These are phyloP conservation scores for Corylus avellana DNA, from an alignment of 306 rosid species.

Conservation along the genomic window DNA sequence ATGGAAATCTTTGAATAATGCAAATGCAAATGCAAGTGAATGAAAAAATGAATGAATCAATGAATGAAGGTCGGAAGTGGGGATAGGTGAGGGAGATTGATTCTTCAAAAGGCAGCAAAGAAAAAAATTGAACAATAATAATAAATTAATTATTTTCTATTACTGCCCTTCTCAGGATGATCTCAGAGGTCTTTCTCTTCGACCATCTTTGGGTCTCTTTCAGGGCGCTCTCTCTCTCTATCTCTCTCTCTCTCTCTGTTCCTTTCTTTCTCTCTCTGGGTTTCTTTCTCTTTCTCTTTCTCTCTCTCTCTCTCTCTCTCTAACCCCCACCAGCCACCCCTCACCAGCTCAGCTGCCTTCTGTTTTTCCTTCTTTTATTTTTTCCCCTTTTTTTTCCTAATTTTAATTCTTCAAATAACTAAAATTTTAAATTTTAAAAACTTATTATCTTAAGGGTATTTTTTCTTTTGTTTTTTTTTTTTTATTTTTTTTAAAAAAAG, in stretches of 20 bases:
- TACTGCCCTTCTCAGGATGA: conserved; percentile 84
- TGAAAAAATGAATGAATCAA: conserved; percentile 6
- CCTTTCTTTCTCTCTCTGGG: not conserved
- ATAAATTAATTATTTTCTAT: conserved; percentile 15
- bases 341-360: conserved; percentile 40
- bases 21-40: not conserved
- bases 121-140: conserved; percentile 20
- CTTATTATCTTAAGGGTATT: too few relatives aligned
- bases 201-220: conserved; percentile 70
- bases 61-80: conserved; percentile 26
- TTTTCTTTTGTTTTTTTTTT: too few relatives aligned
- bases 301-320: conserved; percentile 23
- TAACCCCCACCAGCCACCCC: conserved; percentile 48
- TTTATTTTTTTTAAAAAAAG: too few relatives aligned
- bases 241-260: not conserved
- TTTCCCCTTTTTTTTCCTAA: not conserved
- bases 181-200: conserved; percentile 84
- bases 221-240: conserved; percentile 22
- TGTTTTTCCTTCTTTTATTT: conserved; percentile 13
- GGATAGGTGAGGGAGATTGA: conserved; percentile 43
- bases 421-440: too few relatives aligned
- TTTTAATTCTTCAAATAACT: not conserved
- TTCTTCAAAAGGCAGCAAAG: conserved; percentile 81
- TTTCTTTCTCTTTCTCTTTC: conserved; percentile 8
- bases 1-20: conserved; percentile 7